Percentiles rank a stretch among this genome's conserved stretches.
These are phyloP conservation scores for Metarhizium anisopliae DNA, from an alignment of 2,329 filamentous ascomycete genomes.

Conservation along the genomic window DNA sequence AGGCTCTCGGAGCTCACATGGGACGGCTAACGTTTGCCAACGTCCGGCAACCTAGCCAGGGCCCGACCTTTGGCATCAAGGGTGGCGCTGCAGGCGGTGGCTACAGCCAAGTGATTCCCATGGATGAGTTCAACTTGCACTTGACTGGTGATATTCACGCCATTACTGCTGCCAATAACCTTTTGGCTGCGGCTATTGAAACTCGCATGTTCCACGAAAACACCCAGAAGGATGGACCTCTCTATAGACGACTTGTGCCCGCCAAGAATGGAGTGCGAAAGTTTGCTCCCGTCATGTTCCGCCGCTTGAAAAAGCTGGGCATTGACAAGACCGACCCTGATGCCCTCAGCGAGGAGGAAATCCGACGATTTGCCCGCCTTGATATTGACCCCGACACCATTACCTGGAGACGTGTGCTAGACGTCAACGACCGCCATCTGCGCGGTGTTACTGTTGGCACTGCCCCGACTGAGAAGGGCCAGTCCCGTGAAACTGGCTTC, in stretches of 20 bases:
- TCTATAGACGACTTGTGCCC: conserved; percentile 84
- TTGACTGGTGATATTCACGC: conserved; percentile 97
- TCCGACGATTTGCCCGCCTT: conserved; percentile 77
- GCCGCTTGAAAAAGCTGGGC: conserved; percentile 86
- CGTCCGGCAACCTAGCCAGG: conserved; percentile 92
- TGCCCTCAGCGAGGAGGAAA: conserved; percentile 83
- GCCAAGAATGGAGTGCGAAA: conserved; percentile 80
- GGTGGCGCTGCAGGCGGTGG: conserved; percentile 93
- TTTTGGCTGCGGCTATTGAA: conserved; percentile 91
- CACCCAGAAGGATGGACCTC: conserved; percentile 80
- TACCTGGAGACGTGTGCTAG: conserved; percentile 90
- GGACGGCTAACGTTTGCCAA: conserved; percentile 89
- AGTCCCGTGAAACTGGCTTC: conserved; percentile 82
- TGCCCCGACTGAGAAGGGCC: conserved; percentile 83
- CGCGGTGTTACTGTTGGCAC: conserved; percentile 82
- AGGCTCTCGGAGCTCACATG: conserved; percentile 84
- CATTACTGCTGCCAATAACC: conserved; percentile 93
- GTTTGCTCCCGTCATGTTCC: conserved; percentile 87
- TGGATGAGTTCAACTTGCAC: conserved; percentile 99
- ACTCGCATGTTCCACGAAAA: conserved; percentile 98
- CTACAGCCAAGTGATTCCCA: conserved; percentile 98
- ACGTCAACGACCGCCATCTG: conserved; percentile 94
- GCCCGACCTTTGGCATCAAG: conserved; percentile 98
- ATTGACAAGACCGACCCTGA: conserved; percentile 93
- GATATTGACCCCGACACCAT: conserved; percentile 97